Evolutionary conservation across 108 stramenopile genomes (phyloP), one percentile per base, ranked within the genome.

Genomic region (Cylindrotheca closterium): DNA sequence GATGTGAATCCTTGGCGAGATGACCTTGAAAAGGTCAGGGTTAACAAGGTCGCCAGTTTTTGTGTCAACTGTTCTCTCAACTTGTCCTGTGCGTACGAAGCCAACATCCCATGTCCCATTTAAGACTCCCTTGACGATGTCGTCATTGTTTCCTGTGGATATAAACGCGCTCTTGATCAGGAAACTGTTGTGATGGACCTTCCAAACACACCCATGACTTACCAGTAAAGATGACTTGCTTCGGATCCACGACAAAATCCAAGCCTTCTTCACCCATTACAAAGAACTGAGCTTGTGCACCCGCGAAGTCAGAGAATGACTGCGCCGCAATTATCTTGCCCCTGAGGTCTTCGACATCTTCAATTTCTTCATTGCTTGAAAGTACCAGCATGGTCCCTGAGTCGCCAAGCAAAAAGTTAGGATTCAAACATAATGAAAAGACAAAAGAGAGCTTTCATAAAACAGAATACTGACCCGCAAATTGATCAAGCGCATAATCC

Each of bases 11-110:
- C n/a, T 51, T n/a, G 51, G 51, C 8, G 5, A 5, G 51, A 51
- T 5, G n/a, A 51, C 23, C 19, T 51, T 51, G 51, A 51, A 51
- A 24, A 51, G 51, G 7, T 8, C 19, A 24, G 51, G 51, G 23
- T 51, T n/a, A 19, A 51, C 51, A 24, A 51, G 21, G 8, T 51
- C 19, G 8, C 51, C 51, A 46, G 17, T 55, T 42, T 7, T 10
- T 3, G 28, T 30, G 33, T 68, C 63, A 17, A 50, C 63, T 17
- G 67, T 63, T 4, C 53, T 34, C 30, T 78, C 77, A 30, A 73
- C 34, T 46, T 68, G 70, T 30, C 58, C 68, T 10, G 77, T 78
- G 29, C 67, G 71, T 17, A 78, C 50, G 63, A 78, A 78, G 12
- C 77, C 77, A 23, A 69, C 71, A 34, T 78, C 77, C 30, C 64